Conservation (phyloP, 768 basidiomycete genomes). For the Tulasnella sp. region DNA sequence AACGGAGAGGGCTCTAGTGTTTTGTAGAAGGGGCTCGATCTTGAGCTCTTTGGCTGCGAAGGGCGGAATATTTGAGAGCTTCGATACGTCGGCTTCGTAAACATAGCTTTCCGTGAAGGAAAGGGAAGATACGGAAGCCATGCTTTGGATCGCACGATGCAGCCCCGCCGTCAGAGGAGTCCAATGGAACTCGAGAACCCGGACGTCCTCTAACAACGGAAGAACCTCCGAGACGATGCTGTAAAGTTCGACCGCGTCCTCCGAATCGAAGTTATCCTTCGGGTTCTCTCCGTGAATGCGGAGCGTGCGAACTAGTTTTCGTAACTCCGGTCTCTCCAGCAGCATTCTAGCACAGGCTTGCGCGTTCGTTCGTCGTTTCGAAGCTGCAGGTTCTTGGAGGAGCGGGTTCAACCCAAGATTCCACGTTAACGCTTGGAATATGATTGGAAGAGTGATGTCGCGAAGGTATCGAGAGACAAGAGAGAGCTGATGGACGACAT, state of each 20-base stretch:
- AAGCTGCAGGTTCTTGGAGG: neutral
- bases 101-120: slow-evolving; percentile 9
- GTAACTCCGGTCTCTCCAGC: neutral
- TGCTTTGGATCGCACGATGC: neutral
- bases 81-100: neutral
- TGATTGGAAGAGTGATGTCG: neutral
- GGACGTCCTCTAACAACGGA: neutral
- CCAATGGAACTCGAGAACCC: neutral
- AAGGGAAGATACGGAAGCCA: neutral
- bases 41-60: neutral
- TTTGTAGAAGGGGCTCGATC: neutral
- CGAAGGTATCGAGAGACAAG: slow-evolving; percentile 2
- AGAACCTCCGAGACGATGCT: neutral
- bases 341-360: neutral
- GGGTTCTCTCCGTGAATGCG: neutral
- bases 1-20: neutral
- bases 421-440: neutral
- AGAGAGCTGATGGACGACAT: neutral
- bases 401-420: neutral
- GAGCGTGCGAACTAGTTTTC: neutral
- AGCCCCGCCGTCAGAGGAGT: neutral
- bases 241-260: neutral
- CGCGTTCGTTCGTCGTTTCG: neutral
- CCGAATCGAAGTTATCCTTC: neutral
- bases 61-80: neutral